Evolutionary conservation across 2,329 filamentous ascomycete genomes (phyloP), one percentile per base, ranked within the genome.

Genomic region (Elsinoe perseae): DNA sequence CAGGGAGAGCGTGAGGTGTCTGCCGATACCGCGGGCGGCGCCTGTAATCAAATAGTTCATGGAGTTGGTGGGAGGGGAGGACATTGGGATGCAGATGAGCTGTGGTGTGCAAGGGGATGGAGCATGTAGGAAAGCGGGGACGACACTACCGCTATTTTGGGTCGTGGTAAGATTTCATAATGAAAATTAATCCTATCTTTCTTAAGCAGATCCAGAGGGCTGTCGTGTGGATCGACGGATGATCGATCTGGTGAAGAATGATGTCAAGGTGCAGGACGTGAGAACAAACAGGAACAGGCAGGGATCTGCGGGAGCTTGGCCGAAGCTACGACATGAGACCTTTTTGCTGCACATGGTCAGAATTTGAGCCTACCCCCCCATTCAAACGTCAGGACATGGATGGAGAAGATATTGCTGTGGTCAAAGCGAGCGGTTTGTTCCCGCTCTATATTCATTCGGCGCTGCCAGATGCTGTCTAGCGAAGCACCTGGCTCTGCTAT

Each of bases 21-120:
- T 65, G 32, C 70, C 70, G 18, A 72, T 71, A 48, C 70, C 70
- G 21, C 69, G 66, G 4, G 60, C 69, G 46, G 67, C 69, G 34
- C 70, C 70, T 28, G 70, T 72, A 38, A 72, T 67, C 38, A 72
- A 63, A 61, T 66, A 43, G 43, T 21, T 25, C 46, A 12, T 21
- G 25, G 18, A 30, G 27, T 18, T 14, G 16, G 18, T 21, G 54
- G 36, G 20, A 21, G 6, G 18, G 25, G 42, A 5, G 25, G 14
- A 40, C 32, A 36, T 36, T 27, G 40, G 14, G 9, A n/a, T 2
- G n/a, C 10, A 12, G 44, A 23, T n/a, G 16, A 20, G 48, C 14
- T n/a, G 48, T 20, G 30, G 48, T 52, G 23, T 3, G 25, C n/a
- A 6, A 44, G 9, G 14, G 9, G 21, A 27, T 48, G 14, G 43